Evolutionary conservation across 2,329 filamentous ascomycete genomes (phyloP).

Genomic region (Beauveria scarabaeidicola): DNA sequence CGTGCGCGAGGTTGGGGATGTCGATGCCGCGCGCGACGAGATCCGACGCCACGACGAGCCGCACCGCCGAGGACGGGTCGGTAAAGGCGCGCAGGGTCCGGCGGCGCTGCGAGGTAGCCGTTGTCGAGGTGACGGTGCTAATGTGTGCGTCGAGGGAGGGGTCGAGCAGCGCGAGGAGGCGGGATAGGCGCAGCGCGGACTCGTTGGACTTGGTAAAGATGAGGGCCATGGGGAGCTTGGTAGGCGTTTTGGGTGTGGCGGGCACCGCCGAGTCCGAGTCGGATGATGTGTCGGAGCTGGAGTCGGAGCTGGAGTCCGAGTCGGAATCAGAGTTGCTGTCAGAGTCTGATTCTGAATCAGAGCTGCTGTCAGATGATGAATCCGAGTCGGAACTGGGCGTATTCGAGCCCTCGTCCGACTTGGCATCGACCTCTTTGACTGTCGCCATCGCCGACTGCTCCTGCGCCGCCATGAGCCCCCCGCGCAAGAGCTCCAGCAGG

Average conservation of each 20-base stretch:
- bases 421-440: not conserved
- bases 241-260: slow-evolving; percentile 4
- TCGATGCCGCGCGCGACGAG: slow-evolving; percentile 90
- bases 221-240: slow-evolving; percentile 44
- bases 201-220: slow-evolving; percentile 92
- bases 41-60: slow-evolving; percentile 81
- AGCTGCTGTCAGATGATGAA: slow-evolving; percentile 27
- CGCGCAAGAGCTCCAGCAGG: slow-evolving; percentile 66
- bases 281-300: slow-evolving; percentile 15
- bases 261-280: slow-evolving; percentile 19
- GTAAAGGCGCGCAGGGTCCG: slow-evolving; percentile 61
- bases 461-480: slow-evolving; percentile 36
- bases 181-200: slow-evolving; percentile 74
- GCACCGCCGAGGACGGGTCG: slow-evolving; percentile 55
- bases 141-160: slow-evolving; percentile 49
- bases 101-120: slow-evolving; percentile 60
- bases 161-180: slow-evolving; percentile 62
- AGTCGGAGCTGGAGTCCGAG: slow-evolving; percentile 17
- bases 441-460: not conserved
- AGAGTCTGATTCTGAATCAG: slow-evolving; percentile 22
- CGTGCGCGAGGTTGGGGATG: slow-evolving; percentile 67
- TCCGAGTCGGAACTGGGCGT: slow-evolving; percentile 14
- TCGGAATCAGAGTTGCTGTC: slow-evolving; percentile 19
- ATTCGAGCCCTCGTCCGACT: slow-evolving; percentile 20
- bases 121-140: slow-evolving; percentile 68